Evolutionary conservation across 2,329 filamentous ascomycete species (phyloP).

Genomic region (Myriangium duriaei): DNA sequence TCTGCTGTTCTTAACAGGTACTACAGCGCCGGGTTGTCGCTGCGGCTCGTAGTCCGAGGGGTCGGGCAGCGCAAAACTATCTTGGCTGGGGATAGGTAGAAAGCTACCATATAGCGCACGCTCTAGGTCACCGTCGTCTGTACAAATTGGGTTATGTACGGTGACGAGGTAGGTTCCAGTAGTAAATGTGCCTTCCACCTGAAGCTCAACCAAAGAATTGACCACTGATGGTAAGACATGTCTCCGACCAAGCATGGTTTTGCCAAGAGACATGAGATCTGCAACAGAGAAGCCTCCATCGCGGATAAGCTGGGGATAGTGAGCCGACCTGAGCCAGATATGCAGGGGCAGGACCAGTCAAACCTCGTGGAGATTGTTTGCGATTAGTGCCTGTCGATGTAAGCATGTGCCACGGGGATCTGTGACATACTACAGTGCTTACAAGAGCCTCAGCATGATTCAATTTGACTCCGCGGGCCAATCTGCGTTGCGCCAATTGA

Average conservation of each 20-base stretch:
- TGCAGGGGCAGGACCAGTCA: constrained; percentile 9
- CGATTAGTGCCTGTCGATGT: constrained; percentile 57
- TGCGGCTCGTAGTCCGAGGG: constrained; percentile 52
- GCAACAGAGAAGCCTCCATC: constrained; percentile 89
- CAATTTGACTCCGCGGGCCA: constrained; percentile 75
- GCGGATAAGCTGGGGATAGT: constrained; percentile 57
- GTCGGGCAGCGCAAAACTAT: constrained; percentile 50
- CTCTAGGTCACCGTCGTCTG: constrained; percentile 75
- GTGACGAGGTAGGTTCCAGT: constrained; percentile 89
- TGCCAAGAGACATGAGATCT: constrained; percentile 83
- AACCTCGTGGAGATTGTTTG: constrained; percentile 79
- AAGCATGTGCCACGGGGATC: too few relatives aligned
- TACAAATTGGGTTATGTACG: constrained; percentile 77
- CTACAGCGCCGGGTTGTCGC: constrained; percentile 67
- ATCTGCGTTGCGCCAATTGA: constrained; percentile 70
- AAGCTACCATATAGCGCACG: constrained; percentile 86
- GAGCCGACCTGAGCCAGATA: constrained; percentile 1
- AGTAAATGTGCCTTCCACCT: constrained; percentile 89
- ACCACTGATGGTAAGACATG: constrained; percentile 80
- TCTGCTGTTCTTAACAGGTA: constrained; percentile 52
- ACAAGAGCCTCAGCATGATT: constrained; percentile 86
- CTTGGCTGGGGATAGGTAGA: constrained; percentile 60
- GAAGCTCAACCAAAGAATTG: constrained; percentile 66
- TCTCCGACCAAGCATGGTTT: constrained; percentile 83
- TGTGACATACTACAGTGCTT: constrained; percentile 15